These are phyloP conservation scores for Botrytis pseudocinerea DNA, from an alignment of 2,329 filamentous ascomycete species.

Conservation along the genomic window DNA sequence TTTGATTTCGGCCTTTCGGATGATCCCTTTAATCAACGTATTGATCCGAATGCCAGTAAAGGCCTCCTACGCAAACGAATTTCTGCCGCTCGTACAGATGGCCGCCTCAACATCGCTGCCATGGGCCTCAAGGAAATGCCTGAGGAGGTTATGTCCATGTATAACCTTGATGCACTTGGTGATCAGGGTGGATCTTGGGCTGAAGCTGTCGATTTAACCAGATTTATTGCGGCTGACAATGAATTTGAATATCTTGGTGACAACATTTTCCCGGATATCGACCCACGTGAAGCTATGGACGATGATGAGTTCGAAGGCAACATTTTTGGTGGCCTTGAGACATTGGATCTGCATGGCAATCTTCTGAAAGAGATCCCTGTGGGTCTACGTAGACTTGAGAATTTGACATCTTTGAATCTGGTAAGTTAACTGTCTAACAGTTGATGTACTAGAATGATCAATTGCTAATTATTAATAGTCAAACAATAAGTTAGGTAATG, in stretches of 20 bases:
- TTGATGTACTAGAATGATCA: slow-evolving; percentile 15
- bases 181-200: slow-evolving; percentile 74
- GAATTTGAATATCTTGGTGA: slow-evolving; percentile 76
- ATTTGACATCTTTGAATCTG: slow-evolving; percentile 80
- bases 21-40: slow-evolving; percentile 71
- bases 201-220: slow-evolving; percentile 83
- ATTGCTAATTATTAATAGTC: slow-evolving; percentile 52
- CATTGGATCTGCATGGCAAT: slow-evolving; percentile 85
- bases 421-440: slow-evolving; percentile 48
- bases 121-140: slow-evolving; percentile 80
- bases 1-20: slow-evolving; percentile 61
- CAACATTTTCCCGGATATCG: slow-evolving; percentile 73
- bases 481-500: slow-evolving; percentile 75
- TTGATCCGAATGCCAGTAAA: slow-evolving; percentile 57
- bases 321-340: slow-evolving; percentile 80
- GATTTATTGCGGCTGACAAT: slow-evolving; percentile 86
- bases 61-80: slow-evolving; percentile 74
- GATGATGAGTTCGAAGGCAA: slow-evolving; percentile 67
- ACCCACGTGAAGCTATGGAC: slow-evolving; percentile 54
- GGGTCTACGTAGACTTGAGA: slow-evolving; percentile 70
- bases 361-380: slow-evolving; percentile 68
- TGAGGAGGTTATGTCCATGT: slow-evolving; percentile 84
- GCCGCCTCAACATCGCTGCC: slow-evolving; percentile 84
- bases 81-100: slow-evolving; percentile 70
- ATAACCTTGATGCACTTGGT: slow-evolving; percentile 71